Evolutionary conservation across 1,284 basidiomycete species (phyloP).

Genomic region (Pseudomicrostroma phylloplanum): DNA sequence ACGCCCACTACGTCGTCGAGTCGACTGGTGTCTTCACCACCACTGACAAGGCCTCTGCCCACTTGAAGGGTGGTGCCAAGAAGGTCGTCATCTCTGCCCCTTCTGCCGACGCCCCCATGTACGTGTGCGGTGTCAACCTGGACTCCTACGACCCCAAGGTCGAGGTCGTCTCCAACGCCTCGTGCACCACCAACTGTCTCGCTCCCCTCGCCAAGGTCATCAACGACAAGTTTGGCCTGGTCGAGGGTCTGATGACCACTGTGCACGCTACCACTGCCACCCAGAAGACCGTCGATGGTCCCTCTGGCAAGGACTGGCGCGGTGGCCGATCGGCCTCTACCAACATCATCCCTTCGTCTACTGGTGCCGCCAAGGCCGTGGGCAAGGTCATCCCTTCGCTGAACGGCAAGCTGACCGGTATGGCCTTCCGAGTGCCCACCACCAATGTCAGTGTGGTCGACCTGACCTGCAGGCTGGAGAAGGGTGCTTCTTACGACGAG

Average conservation of each 20-base stretch:
- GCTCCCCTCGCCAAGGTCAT: constrained; percentile 97
- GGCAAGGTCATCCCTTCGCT: constrained; percentile 96
- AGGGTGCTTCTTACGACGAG: constrained; percentile 70
- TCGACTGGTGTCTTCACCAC: constrained; percentile 99
- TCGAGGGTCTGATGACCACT: constrained; percentile 83
- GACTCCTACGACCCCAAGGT: constrained; percentile 86
- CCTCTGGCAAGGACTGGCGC: constrained; percentile 59
- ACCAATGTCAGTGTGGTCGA: constrained; percentile 97
- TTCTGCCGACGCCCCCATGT: constrained; percentile 96
- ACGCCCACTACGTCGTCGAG: constrained; percentile 92
- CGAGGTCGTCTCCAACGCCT: constrained; percentile 91
- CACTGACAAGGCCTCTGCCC: constrained; percentile 73
- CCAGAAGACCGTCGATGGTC: constrained; percentile 98
- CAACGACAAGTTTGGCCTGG: constrained; percentile 65
- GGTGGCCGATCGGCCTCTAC: constrained; percentile 92
- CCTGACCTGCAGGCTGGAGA: constrained; percentile 88
- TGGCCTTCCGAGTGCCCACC: constrained; percentile 96
- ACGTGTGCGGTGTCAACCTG: constrained; percentile 79
- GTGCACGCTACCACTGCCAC: constrained; percentile 80
- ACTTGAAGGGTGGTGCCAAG: constrained; percentile 99
- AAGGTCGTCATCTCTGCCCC: constrained; percentile 99
- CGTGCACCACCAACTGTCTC: constrained; percentile 94
- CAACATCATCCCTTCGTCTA: constrained; percentile 99
- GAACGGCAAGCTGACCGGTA: constrained; percentile 91
- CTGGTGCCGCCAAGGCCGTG: constrained; percentile 95